phyloP scores from a whole-genome alignment of 2,329 filamentous ascomycete genomes.

The Diplodia mutila region DNA sequence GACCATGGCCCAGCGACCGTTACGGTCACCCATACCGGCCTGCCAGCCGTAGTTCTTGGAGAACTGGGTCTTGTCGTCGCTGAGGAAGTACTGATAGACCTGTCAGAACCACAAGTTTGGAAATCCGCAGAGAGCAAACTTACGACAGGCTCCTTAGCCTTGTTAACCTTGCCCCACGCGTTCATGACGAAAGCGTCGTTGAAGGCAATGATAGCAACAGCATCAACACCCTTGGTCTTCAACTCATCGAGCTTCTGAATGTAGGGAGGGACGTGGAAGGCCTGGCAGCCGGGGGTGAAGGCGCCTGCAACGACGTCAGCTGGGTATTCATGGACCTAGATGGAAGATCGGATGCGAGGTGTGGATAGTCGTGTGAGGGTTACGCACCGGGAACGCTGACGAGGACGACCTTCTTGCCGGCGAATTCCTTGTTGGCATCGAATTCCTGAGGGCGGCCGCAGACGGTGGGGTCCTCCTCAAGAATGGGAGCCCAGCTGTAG shows the following conservation, averaged over 20 bases:
- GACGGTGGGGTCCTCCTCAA: conserved; percentile 69
- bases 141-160: conserved; percentile 70
- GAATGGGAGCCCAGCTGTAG: conserved; percentile 74
- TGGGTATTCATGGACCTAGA: neutral
- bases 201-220: conserved; percentile 78
- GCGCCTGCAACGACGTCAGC: conserved; percentile 56
- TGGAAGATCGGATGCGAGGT: neutral
- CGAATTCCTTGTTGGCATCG: conserved; percentile 77
- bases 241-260: conserved; percentile 71
- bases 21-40: conserved; percentile 68
- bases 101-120: neutral
- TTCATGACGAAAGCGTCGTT: conserved; percentile 90
- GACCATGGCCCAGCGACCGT: conserved; percentile 77
- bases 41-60: conserved; percentile 79
- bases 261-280: conserved; percentile 79
- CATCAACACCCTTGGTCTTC: conserved; percentile 79
- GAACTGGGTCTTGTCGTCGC: conserved; percentile 73
- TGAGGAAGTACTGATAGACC: conserved; percentile 68
- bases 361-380: neutral
- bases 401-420: conserved; percentile 71
- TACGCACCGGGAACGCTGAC: conserved; percentile 66
- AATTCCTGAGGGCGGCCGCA: conserved; percentile 80
- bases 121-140: conserved; percentile 28
- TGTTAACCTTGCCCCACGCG: conserved; percentile 88
- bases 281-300: conserved; percentile 87